A percentile compares a stretch with the other conserved stretches of the same genome.
phyloP scores from a whole-genome alignment of 768 basidiomycete genomes.

The Botryobasidium botryosum region DNA sequence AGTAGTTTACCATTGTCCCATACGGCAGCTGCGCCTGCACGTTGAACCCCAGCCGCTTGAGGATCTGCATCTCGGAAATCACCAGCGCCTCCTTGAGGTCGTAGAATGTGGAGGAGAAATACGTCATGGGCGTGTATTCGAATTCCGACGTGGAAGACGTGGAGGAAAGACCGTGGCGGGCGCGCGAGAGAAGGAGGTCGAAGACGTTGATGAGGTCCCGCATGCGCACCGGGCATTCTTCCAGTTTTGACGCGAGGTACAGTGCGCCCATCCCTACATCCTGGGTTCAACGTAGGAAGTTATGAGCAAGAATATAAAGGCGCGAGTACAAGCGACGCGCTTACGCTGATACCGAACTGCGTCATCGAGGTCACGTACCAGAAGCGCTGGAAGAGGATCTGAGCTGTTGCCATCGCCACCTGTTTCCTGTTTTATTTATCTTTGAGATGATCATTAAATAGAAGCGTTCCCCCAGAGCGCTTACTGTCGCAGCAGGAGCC shows the following conservation, averaged over 20 bases:
- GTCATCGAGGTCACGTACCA: conserved; percentile 93
- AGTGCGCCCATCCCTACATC: conserved; percentile 82
- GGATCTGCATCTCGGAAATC: conserved; percentile 90
- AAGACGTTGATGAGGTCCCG: conserved; percentile 91
- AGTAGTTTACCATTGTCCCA: conserved; percentile 85
- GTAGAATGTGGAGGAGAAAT: conserved; percentile 79
- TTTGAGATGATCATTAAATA: background rate
- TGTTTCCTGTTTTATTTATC: conserved; percentile 40
- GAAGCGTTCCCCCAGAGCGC: conserved; percentile 15
- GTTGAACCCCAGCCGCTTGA: conserved; percentile 92
- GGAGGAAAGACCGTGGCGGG: conserved; percentile 31
- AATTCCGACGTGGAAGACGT: conserved; percentile 26
- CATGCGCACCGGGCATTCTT: conserved; percentile 82
- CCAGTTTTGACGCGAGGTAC: conserved; percentile 72
- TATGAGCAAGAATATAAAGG: background rate
- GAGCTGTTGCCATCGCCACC: conserved; percentile 91
- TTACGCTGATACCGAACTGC: conserved; percentile 82
- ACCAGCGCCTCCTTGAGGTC: conserved; percentile 89
- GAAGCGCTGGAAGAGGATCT: conserved; percentile 91
- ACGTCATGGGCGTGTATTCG: conserved; percentile 71
- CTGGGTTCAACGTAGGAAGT: conserved; percentile 22
- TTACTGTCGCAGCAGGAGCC: conserved; percentile 78
- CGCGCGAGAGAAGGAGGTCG: conserved; percentile 71
- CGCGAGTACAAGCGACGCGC: conserved; percentile 17
- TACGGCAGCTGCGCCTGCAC: conserved; percentile 88